phyloP scores from a whole-genome alignment of 164 flowering plant genomes.

The Tetrastigma voinierianum region DNA sequence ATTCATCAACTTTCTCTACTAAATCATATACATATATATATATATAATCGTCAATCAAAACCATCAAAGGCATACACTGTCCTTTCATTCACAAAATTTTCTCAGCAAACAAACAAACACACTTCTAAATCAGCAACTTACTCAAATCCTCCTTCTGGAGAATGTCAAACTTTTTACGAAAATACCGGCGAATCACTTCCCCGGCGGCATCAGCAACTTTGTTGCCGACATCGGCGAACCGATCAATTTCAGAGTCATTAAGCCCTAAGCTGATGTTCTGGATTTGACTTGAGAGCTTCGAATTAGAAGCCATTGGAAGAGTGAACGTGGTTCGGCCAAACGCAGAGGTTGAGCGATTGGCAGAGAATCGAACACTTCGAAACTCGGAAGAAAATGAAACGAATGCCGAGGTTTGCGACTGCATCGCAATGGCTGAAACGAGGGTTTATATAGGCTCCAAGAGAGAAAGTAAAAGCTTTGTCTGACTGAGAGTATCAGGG shows the following conservation, averaged over 20 bases:
- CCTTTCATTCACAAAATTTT: not conserved
- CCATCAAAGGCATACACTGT: not conserved
- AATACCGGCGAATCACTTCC: constrained; percentile 71
- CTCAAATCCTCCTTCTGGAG: constrained; percentile 84
- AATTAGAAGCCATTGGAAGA: constrained; percentile 22
- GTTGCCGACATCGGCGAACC: constrained; percentile 64
- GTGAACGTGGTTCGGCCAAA: not conserved
- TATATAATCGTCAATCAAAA: not conserved
- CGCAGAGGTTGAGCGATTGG: not conserved
- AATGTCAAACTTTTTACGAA: constrained; percentile 77
- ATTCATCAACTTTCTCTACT: too few species aligned
- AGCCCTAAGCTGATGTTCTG: constrained; percentile 8
- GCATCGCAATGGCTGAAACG: too few species aligned
- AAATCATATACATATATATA: too few species aligned
- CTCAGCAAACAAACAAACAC: not conserved
- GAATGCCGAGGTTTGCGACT: too few species aligned
- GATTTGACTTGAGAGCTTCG: constrained; percentile 16
- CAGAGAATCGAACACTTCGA: not conserved
- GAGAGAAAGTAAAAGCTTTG: too few species aligned
- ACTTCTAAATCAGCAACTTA: constrained; percentile 29
- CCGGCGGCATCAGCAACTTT: constrained; percentile 87
- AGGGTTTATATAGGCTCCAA: too few species aligned
- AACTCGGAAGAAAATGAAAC: too few species aligned
- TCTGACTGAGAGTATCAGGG: too few species aligned
- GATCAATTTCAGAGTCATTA: constrained; percentile 34